Evolutionary conservation across 768 basidiomycete genomes (phyloP).

Genomic region (Neoboletus brunneissimus): DNA sequence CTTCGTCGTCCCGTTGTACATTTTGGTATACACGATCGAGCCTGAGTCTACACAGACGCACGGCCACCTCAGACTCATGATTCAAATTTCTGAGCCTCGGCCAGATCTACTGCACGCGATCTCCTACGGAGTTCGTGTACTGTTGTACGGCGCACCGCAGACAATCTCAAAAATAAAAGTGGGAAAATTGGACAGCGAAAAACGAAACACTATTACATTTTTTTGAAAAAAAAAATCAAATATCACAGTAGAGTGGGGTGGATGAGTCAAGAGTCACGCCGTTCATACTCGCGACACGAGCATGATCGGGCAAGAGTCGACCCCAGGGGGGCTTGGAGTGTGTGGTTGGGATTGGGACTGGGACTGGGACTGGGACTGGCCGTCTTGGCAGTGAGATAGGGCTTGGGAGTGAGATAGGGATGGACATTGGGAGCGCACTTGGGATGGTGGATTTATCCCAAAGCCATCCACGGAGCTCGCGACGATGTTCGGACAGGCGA

Average conservation of each 20-base stretch:
- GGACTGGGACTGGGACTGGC: neutral
- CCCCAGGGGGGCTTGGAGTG: neutral
- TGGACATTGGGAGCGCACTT: constrained; percentile 6
- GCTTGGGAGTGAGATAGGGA: constrained; percentile 7
- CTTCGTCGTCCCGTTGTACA: too few relatives aligned
- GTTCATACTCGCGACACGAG: constrained; percentile 15
- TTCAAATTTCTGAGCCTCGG: too few relatives aligned
- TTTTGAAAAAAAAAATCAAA: neutral
- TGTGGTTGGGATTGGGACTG: neutral
- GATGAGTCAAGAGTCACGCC: neutral
- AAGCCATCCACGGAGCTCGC: constrained; percentile 23
- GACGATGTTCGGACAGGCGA: constrained; percentile 25
- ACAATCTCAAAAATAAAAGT: neutral
- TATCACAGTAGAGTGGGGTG: neutral
- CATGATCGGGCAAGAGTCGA: constrained; percentile 12
- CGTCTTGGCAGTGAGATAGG: neutral
- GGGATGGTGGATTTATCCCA: constrained; percentile 10
- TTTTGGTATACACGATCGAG: too few relatives aligned
- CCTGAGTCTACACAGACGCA: too few relatives aligned
- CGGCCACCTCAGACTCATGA: too few relatives aligned
- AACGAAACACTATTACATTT: neutral
- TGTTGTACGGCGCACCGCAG: too few relatives aligned
- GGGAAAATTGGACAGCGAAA: neutral
- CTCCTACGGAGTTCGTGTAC: too few relatives aligned
- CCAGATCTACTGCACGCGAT: too few relatives aligned